phyloP scores from a whole-genome alignment of 306 rosid genomes.

The Fagus crenata region DNA sequence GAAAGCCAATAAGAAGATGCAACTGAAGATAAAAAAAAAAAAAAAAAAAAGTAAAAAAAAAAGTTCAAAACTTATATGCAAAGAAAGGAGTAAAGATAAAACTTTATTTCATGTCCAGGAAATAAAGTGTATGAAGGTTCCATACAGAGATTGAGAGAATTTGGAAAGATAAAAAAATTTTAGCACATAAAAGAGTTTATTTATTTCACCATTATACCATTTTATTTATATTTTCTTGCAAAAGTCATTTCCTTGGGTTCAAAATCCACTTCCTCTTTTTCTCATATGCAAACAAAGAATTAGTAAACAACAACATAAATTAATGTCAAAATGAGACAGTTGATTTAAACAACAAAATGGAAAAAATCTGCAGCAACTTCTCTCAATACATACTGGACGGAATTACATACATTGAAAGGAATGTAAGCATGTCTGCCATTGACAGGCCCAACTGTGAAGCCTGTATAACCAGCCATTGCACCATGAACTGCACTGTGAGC shows the following conservation, averaged over 20 bases:
- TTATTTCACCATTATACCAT: background rate
- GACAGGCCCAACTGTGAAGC: conserved; percentile 73
- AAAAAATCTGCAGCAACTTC: too few species aligned
- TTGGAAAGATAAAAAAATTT: background rate
- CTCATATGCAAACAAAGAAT: background rate
- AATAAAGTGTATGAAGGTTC: background rate
- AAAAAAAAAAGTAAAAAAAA: too few species aligned
- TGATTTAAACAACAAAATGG: conserved; percentile 20
- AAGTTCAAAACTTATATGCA: background rate
- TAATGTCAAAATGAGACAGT: conserved; percentile 20
- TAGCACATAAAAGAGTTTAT: background rate
- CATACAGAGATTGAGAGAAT: background rate
- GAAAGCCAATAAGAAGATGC: too few species aligned
- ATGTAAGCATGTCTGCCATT: conserved; percentile 85
- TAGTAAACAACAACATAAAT: background rate
- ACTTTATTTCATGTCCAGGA: background rate
- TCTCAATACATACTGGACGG: background rate
- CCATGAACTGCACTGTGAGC: conserved; percentile 95
- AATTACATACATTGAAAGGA: conserved; percentile 65
- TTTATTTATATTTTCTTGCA: background rate
- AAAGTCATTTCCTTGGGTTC: background rate
- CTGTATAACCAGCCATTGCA: conserved; percentile 91
- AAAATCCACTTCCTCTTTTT: background rate
- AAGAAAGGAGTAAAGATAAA: background rate
- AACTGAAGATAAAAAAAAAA: too few species aligned